Evolutionary conservation across 2,329 filamentous ascomycete genomes (phyloP), one percentile per base, ranked within the genome.

Genomic region (Paraphoma sp.): DNA sequence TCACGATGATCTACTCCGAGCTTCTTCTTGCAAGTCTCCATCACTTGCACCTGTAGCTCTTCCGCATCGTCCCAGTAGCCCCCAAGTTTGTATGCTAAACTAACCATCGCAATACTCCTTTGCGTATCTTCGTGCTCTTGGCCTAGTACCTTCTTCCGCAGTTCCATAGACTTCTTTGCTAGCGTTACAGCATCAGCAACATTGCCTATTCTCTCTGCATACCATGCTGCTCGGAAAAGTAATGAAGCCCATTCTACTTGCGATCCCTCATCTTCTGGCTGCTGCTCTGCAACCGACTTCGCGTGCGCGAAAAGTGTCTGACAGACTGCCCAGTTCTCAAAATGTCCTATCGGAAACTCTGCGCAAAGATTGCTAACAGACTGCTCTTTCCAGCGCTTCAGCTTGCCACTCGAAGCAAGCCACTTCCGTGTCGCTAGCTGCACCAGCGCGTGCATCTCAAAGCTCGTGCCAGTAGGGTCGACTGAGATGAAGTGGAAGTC

Each of bases 391-490:
- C 69, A 75, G 17, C 12, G 54, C 42, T 76, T 65, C 29, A 54
- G 38, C 49, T 69, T 46, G 3, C 53, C 52, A 7, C 56, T 42
- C 10, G 6, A 28, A 14, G 16, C 45, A 16, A 48, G 31, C 45
- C 45, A 41, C 45, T 18, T 48, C 31, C 31, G 40, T 3, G 50
- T 52, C n/a, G 50, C 62, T 14, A 78, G 49, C 58, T 79, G 76
- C 18, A 80, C 78, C 2, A 81, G 66, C 11, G 58, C 38, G 57
- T 81, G 78, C 76, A 81, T 80, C 54, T 76, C 71, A 41, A 76
- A 46, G 10, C 78, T 58, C 57, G 58, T 63, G 2, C 63, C 56
- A 6, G 57, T 38, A 6, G 60, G 50, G 31, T 48, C 63, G 17
- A 42, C 38, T 2, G 40, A 46, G 6, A 81, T 59, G 14, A 36